Evolutionary conservation across 805 yeast genomes (phyloP).

Genomic region (Yarrowia sp.): DNA sequence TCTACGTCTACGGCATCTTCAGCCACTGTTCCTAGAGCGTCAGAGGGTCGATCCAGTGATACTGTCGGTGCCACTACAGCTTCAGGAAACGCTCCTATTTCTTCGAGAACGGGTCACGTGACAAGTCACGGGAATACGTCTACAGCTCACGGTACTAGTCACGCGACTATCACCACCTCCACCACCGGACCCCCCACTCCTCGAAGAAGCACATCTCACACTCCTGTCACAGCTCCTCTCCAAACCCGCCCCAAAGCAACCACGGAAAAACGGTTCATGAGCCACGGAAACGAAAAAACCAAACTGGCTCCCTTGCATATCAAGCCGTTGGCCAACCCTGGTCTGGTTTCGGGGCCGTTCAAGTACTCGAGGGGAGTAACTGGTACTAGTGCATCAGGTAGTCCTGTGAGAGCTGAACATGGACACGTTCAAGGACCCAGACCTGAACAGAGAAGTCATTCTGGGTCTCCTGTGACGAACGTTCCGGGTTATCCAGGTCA

Average conservation of each 20-base stretch:
- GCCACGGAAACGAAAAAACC: conserved; percentile 30
- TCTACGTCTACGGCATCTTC: neutral
- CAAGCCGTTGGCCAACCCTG: conserved; percentile 17
- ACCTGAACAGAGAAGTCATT: conserved; percentile 1
- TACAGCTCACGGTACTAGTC: too few relatives aligned
- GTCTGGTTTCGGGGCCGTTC: conserved; percentile 12
- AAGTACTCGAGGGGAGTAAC: conserved; percentile 2
- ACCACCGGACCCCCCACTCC: neutral
- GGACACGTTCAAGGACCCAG: neutral
- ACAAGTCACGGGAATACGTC: neutral
- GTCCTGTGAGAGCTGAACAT: neutral
- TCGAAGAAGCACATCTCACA: conserved; percentile 10
- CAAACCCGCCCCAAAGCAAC: conserved; percentile 11
- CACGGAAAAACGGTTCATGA: conserved; percentile 30
- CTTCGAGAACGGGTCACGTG: neutral
- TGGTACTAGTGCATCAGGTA: neutral
- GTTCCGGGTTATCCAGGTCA: neutral
- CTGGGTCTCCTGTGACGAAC: conserved; percentile 1
- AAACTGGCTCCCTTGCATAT: conserved; percentile 29
- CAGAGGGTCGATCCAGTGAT: too few relatives aligned
- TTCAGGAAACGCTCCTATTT: neutral
- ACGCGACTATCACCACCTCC: too few relatives aligned
- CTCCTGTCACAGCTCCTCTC: conserved; percentile 2
- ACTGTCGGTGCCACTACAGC: neutral
- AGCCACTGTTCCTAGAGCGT: neutral